Base-by-base conservation (phyloP, 2,329 filamentous ascomycete species). In the Colletotrichum sp. region DNA sequence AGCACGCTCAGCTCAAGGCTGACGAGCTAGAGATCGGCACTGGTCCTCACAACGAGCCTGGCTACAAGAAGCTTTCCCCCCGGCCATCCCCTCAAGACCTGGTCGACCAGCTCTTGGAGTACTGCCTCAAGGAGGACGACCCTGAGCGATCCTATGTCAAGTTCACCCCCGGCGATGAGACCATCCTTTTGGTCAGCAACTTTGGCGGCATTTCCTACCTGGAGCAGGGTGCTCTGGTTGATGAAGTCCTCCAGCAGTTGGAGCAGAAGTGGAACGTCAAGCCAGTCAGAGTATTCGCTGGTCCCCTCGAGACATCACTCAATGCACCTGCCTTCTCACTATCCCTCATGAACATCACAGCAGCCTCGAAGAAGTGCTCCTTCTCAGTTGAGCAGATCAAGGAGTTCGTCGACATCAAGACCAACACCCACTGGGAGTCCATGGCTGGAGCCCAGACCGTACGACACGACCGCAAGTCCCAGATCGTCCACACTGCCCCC, bases 311-410 rank as follows among this genome's bases (percentile, higher is more conserved):
- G 87, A 94, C 93, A 0, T 93, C 91, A 18, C 87, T 95, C 78
- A 94, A 94, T 76, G 93, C 92, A 0, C 88, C 92, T 0, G 93
- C 92, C 0, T 94, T 94, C 79, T 93, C 91, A 16, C 87, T 94
- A 8, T 93, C 92, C 5, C 77, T 94, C 63, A 83, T 93, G 78
- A 93, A 92, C 80, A 79, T 91, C 51, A 87, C 87, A 0, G 86
- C 84, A 1, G 85, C 87, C 0, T 85, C 88, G 0, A 78, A 78
- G 63, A 84, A 83, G 72, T 87, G 84, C 78, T 76, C 82, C 3
- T 89, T 89, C 79, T 85, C 86, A 1, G 81, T 80, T 43, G 85
- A 84, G 2, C 87, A 91, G 12, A 89, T 94, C 83, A 87, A 93
- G 75, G 83, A 85, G 21, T 89, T 94, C 75, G 86, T 93, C n/a